Evolutionary conservation across 495 filamentous ascomycete species (phyloP), one percentile per base, ranked within the genome.

Genomic region (Lichina pygmaea): DNA sequence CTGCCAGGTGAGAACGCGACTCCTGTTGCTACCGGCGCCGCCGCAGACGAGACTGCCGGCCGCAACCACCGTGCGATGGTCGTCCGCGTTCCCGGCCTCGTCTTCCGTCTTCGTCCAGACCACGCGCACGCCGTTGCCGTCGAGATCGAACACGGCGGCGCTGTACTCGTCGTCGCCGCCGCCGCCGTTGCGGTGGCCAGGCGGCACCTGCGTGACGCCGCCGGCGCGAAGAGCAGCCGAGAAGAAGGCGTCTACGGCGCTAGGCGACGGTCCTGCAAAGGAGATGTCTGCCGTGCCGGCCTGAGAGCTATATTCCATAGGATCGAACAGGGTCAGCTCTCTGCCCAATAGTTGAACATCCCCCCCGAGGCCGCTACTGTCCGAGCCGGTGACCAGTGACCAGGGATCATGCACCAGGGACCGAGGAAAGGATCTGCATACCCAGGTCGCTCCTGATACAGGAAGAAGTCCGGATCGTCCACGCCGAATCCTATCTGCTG

Each of bases 121-220:
- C 12, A 68, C 60, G 33, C 67, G 63, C 49, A 72, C 54, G 45
- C 57, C 60, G 54, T 71, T 71, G 36, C 65, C 66, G 55, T 70
- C 67, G 17, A 64, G 58, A 49, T 73, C 68, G 12, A 72, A 57
- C 16, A 78, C 57, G 3, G 69, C 69, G 9, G 73, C 72, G 48
- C 68, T 75, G 61, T 70, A 75, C 56, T 68, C 68, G 12, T 60
- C 64, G 12, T 58, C 60, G 9, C 67, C 62, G 10, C 62, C 54
- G 50, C 70, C 66, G 24, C 71, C 67, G 30, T 53, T 54, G 46
- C 37, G 12, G 1, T 11, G 6, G 11, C 65, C 66, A 15, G 73
- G 73, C 44, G 70, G 63, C 17, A 65, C 65, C 52, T 72, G 59
- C 11, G 7, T 8, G 34, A 51, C 63, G 57, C 47, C 48, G 11